phyloP scores from a whole-genome alignment of 345 rosid species.

The Garcia nutans region DNA sequence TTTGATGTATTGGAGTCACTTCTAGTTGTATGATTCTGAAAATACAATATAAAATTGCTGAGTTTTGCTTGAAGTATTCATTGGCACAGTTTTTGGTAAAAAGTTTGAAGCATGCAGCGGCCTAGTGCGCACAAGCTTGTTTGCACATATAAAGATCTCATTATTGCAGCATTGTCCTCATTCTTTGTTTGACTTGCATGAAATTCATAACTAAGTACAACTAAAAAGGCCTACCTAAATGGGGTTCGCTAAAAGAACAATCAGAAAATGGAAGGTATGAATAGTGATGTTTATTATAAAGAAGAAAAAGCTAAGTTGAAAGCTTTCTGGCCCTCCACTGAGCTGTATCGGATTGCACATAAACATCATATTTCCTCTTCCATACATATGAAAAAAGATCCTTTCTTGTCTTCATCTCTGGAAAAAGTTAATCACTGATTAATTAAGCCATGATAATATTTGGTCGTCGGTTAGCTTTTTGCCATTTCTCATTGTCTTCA shows the following conservation, averaged over 20 bases:
- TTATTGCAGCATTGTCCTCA: not conserved
- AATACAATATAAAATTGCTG: no score
- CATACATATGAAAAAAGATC: constrained; percentile 34
- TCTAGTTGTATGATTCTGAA: not conserved
- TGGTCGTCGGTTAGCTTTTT: constrained; percentile 28
- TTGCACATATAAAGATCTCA: not conserved
- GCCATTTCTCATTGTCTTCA: constrained; percentile 16
- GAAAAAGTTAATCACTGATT: constrained; percentile 6
- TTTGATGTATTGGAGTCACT: not conserved
- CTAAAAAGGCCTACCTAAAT: constrained; percentile 11
- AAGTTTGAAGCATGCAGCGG: not conserved
- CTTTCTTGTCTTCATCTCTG: constrained; percentile 44
- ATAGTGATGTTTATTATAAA: not conserved
- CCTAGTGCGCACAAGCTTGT: constrained; percentile 20
- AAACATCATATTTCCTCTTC: constrained; percentile 19
- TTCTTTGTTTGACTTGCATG: constrained; percentile 16
- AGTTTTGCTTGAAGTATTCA: not conserved
- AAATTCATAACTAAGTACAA: constrained; percentile 26
- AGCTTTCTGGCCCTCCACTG: constrained; percentile 23
- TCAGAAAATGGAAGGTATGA: constrained; percentile 7
- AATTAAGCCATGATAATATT: constrained; percentile 3
- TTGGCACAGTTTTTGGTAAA: constrained; percentile 7
- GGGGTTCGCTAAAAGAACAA: constrained; percentile 23
- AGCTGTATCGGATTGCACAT: constrained; percentile 15
- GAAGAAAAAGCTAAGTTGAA: constrained; percentile 3